These are phyloP conservation scores for Plasmopara viticola DNA, from an alignment of 352 stramenopile species.

Conservation along the genomic window DNA sequence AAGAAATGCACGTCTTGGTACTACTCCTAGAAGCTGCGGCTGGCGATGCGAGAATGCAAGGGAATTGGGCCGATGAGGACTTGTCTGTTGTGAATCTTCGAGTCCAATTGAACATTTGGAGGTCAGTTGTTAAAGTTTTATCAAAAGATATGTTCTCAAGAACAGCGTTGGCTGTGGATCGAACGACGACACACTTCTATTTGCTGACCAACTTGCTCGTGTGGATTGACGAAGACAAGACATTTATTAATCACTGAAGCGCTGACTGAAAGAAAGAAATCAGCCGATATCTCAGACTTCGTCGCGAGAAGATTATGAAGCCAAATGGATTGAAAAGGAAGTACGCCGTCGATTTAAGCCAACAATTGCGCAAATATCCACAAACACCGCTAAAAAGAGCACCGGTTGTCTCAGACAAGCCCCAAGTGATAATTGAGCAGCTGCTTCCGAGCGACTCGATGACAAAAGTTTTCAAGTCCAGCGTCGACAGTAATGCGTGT, in stretches of 20 bases:
- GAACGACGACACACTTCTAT: conserved; percentile 1
- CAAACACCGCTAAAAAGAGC: background rate
- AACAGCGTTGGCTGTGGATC: conserved; percentile 2
- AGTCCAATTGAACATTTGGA: background rate
- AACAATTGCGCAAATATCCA: background rate
- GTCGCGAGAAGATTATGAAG: background rate
- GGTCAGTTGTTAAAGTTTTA: background rate
- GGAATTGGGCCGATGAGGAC: background rate
- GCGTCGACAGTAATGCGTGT: background rate
- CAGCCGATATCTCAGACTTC: background rate
- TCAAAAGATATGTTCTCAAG: background rate
- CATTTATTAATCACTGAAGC: background rate
- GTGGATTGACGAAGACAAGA: background rate
- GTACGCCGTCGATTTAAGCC: too few species aligned
- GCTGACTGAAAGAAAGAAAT: conserved; percentile 2
- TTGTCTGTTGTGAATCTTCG: background rate
- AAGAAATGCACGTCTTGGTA: background rate
- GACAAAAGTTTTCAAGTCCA: background rate
- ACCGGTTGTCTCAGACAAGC: background rate
- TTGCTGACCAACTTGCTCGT: conserved; percentile 4
- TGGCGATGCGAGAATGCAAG: background rate
- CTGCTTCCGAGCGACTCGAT: background rate
- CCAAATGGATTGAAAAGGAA: background rate
- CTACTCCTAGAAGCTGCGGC: background rate
- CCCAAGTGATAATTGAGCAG: background rate